Base-by-base conservation (phyloP, 73 alveolate genomes). In the Symbiodinium natans region DNA sequence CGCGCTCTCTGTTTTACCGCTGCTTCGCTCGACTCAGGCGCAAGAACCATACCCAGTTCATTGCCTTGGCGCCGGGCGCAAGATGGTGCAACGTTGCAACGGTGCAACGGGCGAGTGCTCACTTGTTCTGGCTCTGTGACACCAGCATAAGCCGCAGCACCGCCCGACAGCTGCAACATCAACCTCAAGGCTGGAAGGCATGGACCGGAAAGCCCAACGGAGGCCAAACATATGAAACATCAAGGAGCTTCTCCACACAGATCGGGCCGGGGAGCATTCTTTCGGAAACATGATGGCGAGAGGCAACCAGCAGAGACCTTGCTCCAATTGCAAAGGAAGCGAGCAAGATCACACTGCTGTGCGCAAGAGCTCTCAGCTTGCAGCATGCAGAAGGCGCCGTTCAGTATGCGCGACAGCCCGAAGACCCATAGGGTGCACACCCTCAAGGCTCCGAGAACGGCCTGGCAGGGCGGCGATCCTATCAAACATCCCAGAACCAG, bases 11-110 rank as follows among this genome's bases (percentile, higher is more conserved):
- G 19, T 63, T 9, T 63, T 36, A 63, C 36, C 80, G 80, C 80
- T 63, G 27, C 36, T 27, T 63, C 36, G 80, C 33, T n/a, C 80
- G 80, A 36, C 40, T 63, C 80, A 63, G 80, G 80, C 80, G 80
- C 80, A 63, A 63, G 80, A 63, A 63, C 80, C 80, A 63, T 23
- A 36, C 80, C 80, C 80, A 63, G 13, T 63, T 63, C 80, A 63
- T 63, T 5, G 36, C 80, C 80, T 63, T n/a, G 80, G 9, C 1
- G 80, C 17, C 33, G 80, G 0, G 80, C n/a, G n/a, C n/a, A n/a
- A n/a, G n/a, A n/a, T n/a, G n/a, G n/a, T n/a, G n/a, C n/a, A n/a
- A n/a, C n/a, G n/a, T n/a, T n/a, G n/a, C n/a, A n/a, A n/a, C n/a
- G n/a, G n/a, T n/a, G n/a, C n/a, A n/a, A n/a, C n/a, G n/a, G n/a